Percentiles rank a stretch among this genome's conserved stretches.
Conservation (phyloP, 371 early-diverging fungal genomes). For the Actinomucor elegans region DNA sequence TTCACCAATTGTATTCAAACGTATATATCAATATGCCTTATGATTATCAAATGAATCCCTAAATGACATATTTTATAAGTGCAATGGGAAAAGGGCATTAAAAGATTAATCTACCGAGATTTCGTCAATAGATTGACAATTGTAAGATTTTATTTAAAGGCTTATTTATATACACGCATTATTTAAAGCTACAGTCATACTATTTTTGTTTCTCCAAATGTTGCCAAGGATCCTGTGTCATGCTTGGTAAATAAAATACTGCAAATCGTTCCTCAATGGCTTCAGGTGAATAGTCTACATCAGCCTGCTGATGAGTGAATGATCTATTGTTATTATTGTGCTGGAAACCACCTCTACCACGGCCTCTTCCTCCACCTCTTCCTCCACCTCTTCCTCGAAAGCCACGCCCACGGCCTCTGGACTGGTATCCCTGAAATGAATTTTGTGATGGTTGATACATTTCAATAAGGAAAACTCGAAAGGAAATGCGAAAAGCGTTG, state of each 20-base stretch:
- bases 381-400: conserved; percentile 5
- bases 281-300: conserved; percentile 28
- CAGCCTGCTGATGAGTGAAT: not conserved
- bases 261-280: conserved; percentile 27
- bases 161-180: too few relatives aligned
- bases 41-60: too few relatives aligned
- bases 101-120: too few relatives aligned
- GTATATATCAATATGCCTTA: too few relatives aligned
- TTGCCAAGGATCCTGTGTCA: conserved; percentile 33
- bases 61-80: too few relatives aligned
- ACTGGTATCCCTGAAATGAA: not conserved
- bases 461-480: too few relatives aligned
- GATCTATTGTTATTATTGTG: not conserved
- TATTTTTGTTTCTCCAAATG: not conserved
- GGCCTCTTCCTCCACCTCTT: conserved; percentile 8
- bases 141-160: too few relatives aligned
- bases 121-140: too few relatives aligned
- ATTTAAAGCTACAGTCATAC: too few relatives aligned
- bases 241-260: conserved; percentile 21
- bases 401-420: conserved; percentile 10
- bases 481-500: too few relatives aligned
- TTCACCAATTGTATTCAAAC: too few relatives aligned
- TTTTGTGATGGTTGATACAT: not conserved
- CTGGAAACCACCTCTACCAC: conserved; percentile 8
- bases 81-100: too few relatives aligned